Percentiles rank a stretch among this genome's conserved stretches.
phyloP scores from a whole-genome alignment of 1,284 basidiomycete genomes.

The Cryptococcus sp. region DNA sequence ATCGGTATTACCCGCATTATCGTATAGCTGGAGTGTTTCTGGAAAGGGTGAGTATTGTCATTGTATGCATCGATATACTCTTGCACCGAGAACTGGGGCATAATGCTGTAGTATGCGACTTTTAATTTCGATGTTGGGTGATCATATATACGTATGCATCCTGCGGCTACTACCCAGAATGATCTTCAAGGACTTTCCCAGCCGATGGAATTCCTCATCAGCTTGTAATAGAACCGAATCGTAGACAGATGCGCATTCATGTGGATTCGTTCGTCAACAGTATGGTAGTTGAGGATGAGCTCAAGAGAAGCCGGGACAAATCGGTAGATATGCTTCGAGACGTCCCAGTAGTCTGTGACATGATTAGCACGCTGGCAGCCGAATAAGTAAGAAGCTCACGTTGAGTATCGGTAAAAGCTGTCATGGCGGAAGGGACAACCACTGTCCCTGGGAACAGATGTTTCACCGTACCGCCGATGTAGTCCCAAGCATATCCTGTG shows the following conservation, averaged over 20 bases:
- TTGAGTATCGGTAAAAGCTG: constrained; percentile 21
- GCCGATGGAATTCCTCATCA: constrained; percentile 19
- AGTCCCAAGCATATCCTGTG: constrained; percentile 14
- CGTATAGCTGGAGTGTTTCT: no score
- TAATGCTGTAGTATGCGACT: no score
- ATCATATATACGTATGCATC: no score
- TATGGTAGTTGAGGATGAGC: constrained; percentile 21
- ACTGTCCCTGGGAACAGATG: constrained; percentile 19
- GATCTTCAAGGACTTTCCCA: constrained; percentile 7
- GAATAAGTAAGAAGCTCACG: constrained; percentile 11
- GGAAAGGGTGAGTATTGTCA: no score
- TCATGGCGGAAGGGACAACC: constrained; percentile 23
- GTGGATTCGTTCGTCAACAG: constrained; percentile 31
- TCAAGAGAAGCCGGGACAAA: constrained; percentile 26
- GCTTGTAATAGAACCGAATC: constrained; percentile 24
- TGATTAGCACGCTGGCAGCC: neutral
- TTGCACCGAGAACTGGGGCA: no score
- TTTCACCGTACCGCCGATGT: constrained; percentile 23
- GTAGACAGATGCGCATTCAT: constrained; percentile 28
- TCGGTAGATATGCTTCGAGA: constrained; percentile 31
- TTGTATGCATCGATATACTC: no score
- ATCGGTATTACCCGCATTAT: no score
- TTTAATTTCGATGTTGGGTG: no score
- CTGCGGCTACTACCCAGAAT: no score
- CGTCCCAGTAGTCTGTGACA: constrained; percentile 20